These are phyloP conservation scores for Rhododendron kiyosumense DNA, from an alignment of 148 eudicot genomes.

Conservation along the genomic window DNA sequence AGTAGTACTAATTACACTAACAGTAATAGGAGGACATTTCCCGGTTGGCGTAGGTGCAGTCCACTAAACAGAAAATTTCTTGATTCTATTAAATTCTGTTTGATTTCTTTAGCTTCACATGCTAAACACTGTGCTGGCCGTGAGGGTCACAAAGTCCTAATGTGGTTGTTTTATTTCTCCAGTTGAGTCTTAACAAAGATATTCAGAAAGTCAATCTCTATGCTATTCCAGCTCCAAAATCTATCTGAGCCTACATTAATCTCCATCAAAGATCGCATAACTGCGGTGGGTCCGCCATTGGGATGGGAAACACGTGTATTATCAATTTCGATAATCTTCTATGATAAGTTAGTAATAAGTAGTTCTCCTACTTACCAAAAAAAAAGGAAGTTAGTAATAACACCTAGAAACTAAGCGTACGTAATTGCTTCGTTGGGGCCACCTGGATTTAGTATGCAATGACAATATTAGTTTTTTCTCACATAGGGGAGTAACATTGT, in stretches of 20 bases:
- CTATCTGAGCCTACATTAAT: background rate
- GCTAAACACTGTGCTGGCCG: background rate
- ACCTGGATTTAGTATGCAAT: background rate
- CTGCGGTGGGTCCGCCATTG: background rate
- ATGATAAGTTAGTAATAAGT: background rate
- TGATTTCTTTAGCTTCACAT: background rate
- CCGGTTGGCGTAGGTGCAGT: background rate
- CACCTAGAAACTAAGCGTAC: background rate
- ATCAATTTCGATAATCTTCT: background rate
- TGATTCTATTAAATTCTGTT: background rate
- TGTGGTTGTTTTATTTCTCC: background rate
- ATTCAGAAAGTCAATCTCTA: background rate
- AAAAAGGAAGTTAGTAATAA: background rate
- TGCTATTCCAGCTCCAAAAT: background rate
- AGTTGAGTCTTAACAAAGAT: background rate
- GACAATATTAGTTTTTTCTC: background rate
- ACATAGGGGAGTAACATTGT: background rate
- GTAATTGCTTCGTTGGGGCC: background rate
- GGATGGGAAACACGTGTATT: background rate
- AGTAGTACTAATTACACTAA: background rate
- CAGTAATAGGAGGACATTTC: background rate
- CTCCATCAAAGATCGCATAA: background rate
- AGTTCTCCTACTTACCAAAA: too few relatives aligned
- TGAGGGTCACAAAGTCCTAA: background rate
- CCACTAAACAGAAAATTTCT: background rate